Evolutionary conservation across 371 early-diverging fungal genomes (phyloP).

Genomic region (Mucor circinelloides): DNA sequence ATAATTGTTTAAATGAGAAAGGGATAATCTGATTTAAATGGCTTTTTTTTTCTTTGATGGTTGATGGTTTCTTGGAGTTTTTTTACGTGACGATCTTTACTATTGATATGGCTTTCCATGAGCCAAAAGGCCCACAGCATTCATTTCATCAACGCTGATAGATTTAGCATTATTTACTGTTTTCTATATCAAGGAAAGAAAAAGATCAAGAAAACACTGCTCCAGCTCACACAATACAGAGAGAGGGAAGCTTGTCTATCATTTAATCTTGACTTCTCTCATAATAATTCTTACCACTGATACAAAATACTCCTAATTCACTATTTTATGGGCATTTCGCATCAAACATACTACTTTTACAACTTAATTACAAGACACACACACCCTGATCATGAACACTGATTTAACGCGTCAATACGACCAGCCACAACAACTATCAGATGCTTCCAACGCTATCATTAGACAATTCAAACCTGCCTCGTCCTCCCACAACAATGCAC

Average conservation of each 20-base stretch:
- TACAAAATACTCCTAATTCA: neutral
- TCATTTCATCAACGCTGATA: neutral
- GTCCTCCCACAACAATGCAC: neutral
- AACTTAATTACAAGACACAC: neutral
- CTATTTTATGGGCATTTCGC: neutral
- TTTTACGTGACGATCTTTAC: constrained; percentile 1
- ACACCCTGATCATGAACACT: constrained; percentile 18
- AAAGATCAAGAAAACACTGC: neutral
- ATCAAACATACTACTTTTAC: neutral
- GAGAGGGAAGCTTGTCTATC: neutral
- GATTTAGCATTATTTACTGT: neutral
- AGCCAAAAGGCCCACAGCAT: neutral
- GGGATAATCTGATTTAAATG: neutral
- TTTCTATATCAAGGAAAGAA: neutral
- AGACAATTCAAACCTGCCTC: constrained; percentile 2
- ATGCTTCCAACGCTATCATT: constrained; percentile 6
- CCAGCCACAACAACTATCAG: constrained; percentile 21
- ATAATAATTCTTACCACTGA: neutral
- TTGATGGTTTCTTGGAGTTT: neutral
- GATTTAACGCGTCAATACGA: constrained; percentile 33
- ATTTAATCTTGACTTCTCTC: constrained; percentile 1
- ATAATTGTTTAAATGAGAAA: neutral
- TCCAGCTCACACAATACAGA: neutral
- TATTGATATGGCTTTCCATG: neutral
- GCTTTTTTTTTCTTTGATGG: constrained; percentile 13